Evolutionary conservation across 2,329 filamentous ascomycete genomes (phyloP).

Genomic region (Raffaelea albimanens): DNA sequence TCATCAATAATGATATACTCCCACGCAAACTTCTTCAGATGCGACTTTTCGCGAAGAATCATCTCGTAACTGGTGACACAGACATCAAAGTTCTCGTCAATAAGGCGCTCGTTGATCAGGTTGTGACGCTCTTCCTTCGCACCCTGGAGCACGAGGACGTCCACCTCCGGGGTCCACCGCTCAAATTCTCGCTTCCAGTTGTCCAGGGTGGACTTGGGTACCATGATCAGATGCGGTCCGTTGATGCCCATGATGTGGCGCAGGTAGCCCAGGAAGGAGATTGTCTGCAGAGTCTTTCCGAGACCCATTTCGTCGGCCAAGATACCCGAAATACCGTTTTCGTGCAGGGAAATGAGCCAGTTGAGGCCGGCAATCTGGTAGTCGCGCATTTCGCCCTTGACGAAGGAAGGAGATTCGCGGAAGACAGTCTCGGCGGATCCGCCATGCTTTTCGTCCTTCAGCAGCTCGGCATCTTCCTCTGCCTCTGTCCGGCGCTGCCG

Average conservation of each 20-base stretch:
- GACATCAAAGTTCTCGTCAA: slow-evolving; percentile 93
- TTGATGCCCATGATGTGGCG: slow-evolving; percentile 83
- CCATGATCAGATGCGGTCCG: slow-evolving; percentile 82
- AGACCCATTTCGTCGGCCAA: slow-evolving; percentile 98
- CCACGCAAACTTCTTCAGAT: slow-evolving; percentile 97
- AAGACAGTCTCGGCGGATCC: slow-evolving; percentile 83
- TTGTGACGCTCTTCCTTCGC: slow-evolving; percentile 86
- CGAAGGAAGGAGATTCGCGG: slow-evolving; percentile 83
- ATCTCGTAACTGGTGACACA: slow-evolving; percentile 99
- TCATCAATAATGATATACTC: slow-evolving; percentile 99
- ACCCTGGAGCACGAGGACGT: slow-evolving; percentile 87
- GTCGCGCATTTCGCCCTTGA: slow-evolving; percentile 85
- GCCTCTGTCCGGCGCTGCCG: slow-evolving; percentile 85
- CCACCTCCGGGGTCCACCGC: slow-evolving; percentile 90
- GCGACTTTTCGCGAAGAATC: slow-evolving; percentile 89
- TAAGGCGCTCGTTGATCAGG: slow-evolving; percentile 82
- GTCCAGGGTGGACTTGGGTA: slow-evolving; percentile 94
- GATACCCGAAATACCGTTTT: slow-evolving; percentile 98
- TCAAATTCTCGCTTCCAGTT: slow-evolving; percentile 97
- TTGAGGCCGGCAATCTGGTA: slow-evolving; percentile 95
- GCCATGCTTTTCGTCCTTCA: slow-evolving; percentile 81
- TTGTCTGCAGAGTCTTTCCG: slow-evolving; percentile 95
- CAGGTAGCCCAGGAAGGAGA: slow-evolving; percentile 90
- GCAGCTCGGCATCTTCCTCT: slow-evolving; percentile 87
- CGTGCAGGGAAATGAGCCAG: slow-evolving; percentile 94